Base-by-base conservation (phyloP, 768 basidiomycete species). In the Pluteus cervinus region DNA sequence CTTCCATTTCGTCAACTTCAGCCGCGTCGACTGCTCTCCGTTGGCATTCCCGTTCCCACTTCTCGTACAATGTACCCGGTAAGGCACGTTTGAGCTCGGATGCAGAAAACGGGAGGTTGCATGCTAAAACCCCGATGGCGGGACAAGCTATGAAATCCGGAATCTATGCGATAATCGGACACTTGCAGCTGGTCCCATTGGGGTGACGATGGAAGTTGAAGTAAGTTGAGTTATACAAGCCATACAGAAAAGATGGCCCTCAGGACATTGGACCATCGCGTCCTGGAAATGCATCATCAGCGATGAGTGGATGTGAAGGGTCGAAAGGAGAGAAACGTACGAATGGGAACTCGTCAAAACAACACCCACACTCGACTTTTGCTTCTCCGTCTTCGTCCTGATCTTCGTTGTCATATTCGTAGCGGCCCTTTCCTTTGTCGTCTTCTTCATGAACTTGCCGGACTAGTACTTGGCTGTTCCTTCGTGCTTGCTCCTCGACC, bases 281-380 rank as follows among this genome's bases (percentile, higher is more conserved):
- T 76, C 74, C 88, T 93, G 42, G 10, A 18, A n/a, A n/a, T 20
- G n/a, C 31, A 33, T 12, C 44, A 26, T 24, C 6, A n/a, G n/a
- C n/a, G n/a, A n/a, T n/a, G n/a, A n/a, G n/a, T n/a, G n/a, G n/a
- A n/a, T 30, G 18, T 30, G 35, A 15, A 36, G 25, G 14, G 40
- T 12, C 18, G 21, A 24, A 42, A 35, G 20, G 23, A 25, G 24
- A 17, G 33, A 29, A 28, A 64, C 86, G 40, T 55, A 88, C 86
- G 58, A 86, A 82, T 4, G 79, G 56, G 43, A 80, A 86, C 8
- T 61, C 67, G 4, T 73, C 61, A 52, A 91, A 94, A 58, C 91
- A 96, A 50, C 90, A 93, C 9, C 83, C 85, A 49, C 91, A 93
- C 49, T 92, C 88, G 24, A 92, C n/a, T n/a, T n/a, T 77, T 2